These are phyloP conservation scores for Solanum corneliomulleri DNA, from an alignment of 257 asterid genomes.

Conservation along the genomic window DNA sequence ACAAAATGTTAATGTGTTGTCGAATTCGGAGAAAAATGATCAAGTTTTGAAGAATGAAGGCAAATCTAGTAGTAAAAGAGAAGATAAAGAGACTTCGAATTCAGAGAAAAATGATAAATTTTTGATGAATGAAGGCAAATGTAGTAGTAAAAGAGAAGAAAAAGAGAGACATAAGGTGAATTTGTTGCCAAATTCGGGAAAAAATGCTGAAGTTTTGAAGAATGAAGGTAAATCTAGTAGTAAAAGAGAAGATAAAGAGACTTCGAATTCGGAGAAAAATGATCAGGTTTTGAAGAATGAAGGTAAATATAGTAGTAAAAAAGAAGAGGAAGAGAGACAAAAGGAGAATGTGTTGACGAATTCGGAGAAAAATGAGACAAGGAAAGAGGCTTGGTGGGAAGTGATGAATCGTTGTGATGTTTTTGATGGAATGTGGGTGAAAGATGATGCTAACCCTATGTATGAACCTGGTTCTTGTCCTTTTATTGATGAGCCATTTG, in stretches of 20 bases:
- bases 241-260: background rate
- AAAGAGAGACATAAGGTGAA: background rate
- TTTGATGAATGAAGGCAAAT: background rate
- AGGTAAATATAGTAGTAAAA: background rate
- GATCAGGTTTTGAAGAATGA: background rate
- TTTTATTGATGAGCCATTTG: slow-evolving; percentile 61
- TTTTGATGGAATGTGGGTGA: slow-evolving; percentile 76
- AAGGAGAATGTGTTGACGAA: background rate
- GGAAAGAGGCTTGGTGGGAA: background rate
- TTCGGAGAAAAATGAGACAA: background rate
- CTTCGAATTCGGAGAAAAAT: background rate
- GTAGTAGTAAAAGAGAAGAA: background rate
- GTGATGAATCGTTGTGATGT: slow-evolving; percentile 40
- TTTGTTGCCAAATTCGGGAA: background rate
- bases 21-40: too few species aligned
- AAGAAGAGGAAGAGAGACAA: background rate
- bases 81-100: too few species aligned
- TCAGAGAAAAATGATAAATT: background rate
- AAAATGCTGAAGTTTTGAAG: background rate
- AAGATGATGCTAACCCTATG: slow-evolving; percentile 54
- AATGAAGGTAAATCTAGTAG: background rate
- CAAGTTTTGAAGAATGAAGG: too few species aligned
- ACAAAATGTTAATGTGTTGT: too few species aligned
- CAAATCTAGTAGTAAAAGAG: too few species aligned
- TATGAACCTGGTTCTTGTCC: slow-evolving; percentile 85